A percentile compares a stretch with the other conserved stretches of the same genome.
phyloP scores from a whole-genome alignment of 2,329 filamentous ascomycete species.

The Penicillium psychrosexuale region DNA sequence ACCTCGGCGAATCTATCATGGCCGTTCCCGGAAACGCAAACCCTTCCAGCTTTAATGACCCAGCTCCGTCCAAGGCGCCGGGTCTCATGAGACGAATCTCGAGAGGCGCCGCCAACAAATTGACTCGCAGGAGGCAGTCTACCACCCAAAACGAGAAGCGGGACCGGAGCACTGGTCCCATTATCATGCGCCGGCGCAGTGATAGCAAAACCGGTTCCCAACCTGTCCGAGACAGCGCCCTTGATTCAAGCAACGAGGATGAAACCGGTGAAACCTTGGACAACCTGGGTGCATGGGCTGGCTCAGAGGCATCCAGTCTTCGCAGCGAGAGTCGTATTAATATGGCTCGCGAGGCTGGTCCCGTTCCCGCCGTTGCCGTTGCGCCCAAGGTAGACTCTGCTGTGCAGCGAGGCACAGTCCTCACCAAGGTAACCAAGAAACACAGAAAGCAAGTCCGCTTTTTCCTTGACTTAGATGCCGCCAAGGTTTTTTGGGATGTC shows the following conservation, averaged over 20 bases:
- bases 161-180: slow-evolving; percentile 84
- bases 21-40: slow-evolving; percentile 42
- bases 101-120: slow-evolving; percentile 70
- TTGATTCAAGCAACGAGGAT: slow-evolving; percentile 41
- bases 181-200: slow-evolving; percentile 80
- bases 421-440: slow-evolving; percentile 85
- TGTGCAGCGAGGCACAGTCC: slow-evolving; percentile 71
- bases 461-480: slow-evolving; percentile 75
- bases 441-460: slow-evolving; percentile 69
- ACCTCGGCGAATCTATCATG: slow-evolving; percentile 71
- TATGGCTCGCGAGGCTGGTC: slow-evolving; percentile 33
- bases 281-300: slow-evolving; percentile 40
- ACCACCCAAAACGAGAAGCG: slow-evolving; percentile 73
- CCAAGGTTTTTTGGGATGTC: slow-evolving; percentile 84
- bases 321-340: slow-evolving; percentile 37
- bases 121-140: slow-evolving; percentile 68
- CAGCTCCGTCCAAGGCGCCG: slow-evolving; percentile 55
- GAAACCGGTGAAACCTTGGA: slow-evolving; percentile 48
- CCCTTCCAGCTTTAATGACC: slow-evolving; percentile 58
- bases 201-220: slow-evolving; percentile 77
- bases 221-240: slow-evolving; percentile 47
- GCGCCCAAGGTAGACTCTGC: slow-evolving; percentile 72
- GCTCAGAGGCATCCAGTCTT: slow-evolving; percentile 40
- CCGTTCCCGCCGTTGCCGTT: slow-evolving; percentile 27
- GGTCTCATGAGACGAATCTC: slow-evolving; percentile 81